phyloP scores from a whole-genome alignment of 2,329 filamentous ascomycete species.

The Cytospora chrysosperma region DNA sequence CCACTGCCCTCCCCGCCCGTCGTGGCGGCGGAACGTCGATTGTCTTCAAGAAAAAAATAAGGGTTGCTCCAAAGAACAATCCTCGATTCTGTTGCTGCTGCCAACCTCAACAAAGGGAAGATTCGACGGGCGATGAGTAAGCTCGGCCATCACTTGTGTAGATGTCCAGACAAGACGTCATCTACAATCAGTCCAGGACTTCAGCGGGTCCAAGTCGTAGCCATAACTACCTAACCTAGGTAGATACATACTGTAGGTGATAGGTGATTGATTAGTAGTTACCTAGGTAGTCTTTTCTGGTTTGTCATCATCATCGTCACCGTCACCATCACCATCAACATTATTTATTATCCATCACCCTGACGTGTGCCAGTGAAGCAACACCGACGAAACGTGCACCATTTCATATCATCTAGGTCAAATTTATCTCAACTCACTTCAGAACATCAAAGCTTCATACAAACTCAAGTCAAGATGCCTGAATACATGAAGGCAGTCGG shows the following conservation, averaged over 20 bases:
- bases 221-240: too few relatives aligned
- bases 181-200: neutral
- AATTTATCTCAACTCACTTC: neutral
- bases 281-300: too few relatives aligned
- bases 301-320: neutral
- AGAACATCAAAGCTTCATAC: neutral
- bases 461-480: constrained; percentile 25
- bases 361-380: neutral
- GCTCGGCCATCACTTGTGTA: neutral
- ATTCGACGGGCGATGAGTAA: constrained; percentile 5
- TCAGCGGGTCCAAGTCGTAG: neutral
- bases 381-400: neutral
- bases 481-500: constrained; percentile 45
- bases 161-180: too few relatives aligned
- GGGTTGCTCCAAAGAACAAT: neutral
- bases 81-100: neutral
- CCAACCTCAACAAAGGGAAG: neutral
- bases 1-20: neutral
- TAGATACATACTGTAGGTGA: too few relatives aligned
- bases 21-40: neutral
- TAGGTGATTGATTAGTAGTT: too few relatives aligned
- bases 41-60: too few relatives aligned
- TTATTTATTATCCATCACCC: neutral
- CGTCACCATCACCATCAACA: too few relatives aligned
- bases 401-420: neutral